Evolutionary conservation across 768 basidiomycete genomes (phyloP).

Genomic region (Kwoniella pini): DNA sequence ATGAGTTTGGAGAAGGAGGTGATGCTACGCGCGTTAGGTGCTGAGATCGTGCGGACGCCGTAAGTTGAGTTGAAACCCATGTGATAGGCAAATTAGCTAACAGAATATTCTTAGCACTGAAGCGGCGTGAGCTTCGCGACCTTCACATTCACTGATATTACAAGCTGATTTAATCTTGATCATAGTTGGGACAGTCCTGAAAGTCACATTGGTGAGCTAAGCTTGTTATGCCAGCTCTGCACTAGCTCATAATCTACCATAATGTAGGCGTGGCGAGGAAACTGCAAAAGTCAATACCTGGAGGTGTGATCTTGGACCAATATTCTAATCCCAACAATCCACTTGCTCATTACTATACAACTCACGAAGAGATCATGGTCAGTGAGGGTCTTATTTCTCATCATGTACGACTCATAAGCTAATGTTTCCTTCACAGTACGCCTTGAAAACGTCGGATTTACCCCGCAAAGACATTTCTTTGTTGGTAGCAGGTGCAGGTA

Average conservation of each 20-base stretch:
- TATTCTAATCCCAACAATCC: conserved; percentile 73
- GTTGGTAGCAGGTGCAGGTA: conserved; percentile 83
- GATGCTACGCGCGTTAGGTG: conserved; percentile 83
- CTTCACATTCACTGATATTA: background rate
- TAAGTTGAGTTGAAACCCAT: conserved; percentile 58
- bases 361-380: conserved; percentile 84
- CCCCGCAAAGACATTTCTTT: conserved; percentile 60
- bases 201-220: conserved; percentile 84
- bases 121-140: conserved; percentile 35
- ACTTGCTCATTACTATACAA: conserved; percentile 83
- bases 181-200: conserved; percentile 75
- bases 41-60: conserved; percentile 91
- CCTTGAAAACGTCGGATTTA: conserved; percentile 61
- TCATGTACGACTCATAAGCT: background rate
- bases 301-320: conserved; percentile 90
- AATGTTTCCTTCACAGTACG: conserved; percentile 54
- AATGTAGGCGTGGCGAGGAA: conserved; percentile 77
- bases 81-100: background rate
- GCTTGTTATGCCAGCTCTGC: too few species aligned
- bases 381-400: too few species aligned
- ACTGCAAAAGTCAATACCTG: conserved; percentile 73
- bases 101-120: conserved; percentile 34
- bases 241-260: too few species aligned
- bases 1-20: conserved; percentile 98
- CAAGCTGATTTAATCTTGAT: conserved; percentile 6